Evolutionary conservation across 805 yeast species (phyloP), one percentile per base, ranked within the genome.

Genomic region (Blastobotrys terrestris): DNA sequence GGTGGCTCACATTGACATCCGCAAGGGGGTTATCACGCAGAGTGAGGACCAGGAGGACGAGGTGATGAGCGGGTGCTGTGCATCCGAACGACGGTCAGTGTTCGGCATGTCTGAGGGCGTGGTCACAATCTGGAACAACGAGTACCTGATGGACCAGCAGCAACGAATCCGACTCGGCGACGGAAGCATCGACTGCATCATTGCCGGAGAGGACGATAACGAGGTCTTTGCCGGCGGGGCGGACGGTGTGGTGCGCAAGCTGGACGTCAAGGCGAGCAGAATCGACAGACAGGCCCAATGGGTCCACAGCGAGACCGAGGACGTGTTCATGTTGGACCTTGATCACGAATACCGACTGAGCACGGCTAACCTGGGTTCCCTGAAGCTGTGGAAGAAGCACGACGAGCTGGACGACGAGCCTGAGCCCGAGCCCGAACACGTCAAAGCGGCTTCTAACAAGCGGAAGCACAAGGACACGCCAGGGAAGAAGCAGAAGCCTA

Each of bases 31-130:
- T 1, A 67, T 84, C 1, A 69, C 78, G 2, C 77, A 77, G 41
- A 83, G 91, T 39, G 98, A 91, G 57, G 91, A 89, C 64, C 99
- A 92, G 70, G 96, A 86, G 59, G 98, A 92, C 63, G 99, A 92
- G 64, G 70, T 92, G n/a, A 69, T 92, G 44, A 76, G 90, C 52
- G 84, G 88, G 61, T 72, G 87, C 40, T 81, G 83, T 1, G 77
- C 81, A 13, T 77, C 76, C 47, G 87, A 83, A 51, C 83, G 80
- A 16, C 76, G 80, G 0, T 77, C 83, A 2, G 78, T 85, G 2
- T 90, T 91, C 60, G 92, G 96, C 45, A 90, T 89, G 85, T 89
- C 95, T 14, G 94, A 85, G 63, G 98, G 98, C 2, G 79, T 88
- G 13, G 75, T 89, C 4, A 89, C 98, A 0, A 73, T 86, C 13